phyloP scores from a whole-genome alignment of 177 flowering plant species.

The Vitis hybrid region DNA sequence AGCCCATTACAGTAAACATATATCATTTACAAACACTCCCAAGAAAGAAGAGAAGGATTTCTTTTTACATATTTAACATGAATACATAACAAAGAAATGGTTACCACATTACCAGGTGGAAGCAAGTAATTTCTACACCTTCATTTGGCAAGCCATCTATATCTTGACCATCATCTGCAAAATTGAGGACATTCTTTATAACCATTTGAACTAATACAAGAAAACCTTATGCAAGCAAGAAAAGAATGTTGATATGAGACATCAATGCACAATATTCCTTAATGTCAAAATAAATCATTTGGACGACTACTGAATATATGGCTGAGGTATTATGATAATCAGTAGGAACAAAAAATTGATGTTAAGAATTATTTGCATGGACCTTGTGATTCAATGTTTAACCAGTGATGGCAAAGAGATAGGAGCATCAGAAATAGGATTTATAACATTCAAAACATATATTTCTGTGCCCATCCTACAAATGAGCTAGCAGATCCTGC shows the following conservation, averaged over 20 bases:
- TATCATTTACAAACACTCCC: background rate
- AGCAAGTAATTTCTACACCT: constrained; percentile 91
- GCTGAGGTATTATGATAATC: too few species aligned
- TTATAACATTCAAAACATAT: too few species aligned
- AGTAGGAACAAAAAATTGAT: too few species aligned
- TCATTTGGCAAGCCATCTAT: constrained; percentile 87
- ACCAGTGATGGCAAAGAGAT: too few species aligned
- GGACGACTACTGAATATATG: too few species aligned
- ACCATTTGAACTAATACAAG: background rate
- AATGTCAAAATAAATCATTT: too few species aligned
- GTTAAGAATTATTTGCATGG: too few species aligned
- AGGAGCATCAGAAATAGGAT: too few species aligned
- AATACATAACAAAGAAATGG: background rate
- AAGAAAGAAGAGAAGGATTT: background rate
- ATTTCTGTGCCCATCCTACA: too few species aligned
- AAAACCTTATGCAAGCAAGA: background rate
- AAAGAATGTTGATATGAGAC: background rate
- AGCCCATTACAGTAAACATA: background rate
- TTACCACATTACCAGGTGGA: constrained; percentile 60
- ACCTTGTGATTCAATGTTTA: too few species aligned
- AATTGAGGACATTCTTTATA: background rate
- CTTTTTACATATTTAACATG: background rate
- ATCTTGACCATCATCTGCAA: constrained; percentile 82
- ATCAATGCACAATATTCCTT: too few species aligned
- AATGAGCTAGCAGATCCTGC: too few species aligned